These are phyloP conservation scores for Brassica carinata DNA, from an alignment of 345 rosid species.

Conservation along the genomic window DNA sequence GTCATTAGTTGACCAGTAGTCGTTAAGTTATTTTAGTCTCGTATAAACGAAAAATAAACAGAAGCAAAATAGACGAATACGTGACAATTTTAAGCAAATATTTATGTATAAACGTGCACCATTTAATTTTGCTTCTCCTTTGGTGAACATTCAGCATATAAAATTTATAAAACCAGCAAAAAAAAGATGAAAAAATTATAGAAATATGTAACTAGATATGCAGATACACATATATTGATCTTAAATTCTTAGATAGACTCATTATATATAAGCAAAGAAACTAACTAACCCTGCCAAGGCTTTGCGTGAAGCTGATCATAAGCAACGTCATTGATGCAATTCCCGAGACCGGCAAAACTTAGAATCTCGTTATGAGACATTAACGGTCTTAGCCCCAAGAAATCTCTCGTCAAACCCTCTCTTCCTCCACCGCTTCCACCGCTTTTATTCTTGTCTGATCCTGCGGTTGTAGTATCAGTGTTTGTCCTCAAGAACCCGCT, in stretches of 20 bases:
- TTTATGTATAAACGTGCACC: slow-evolving; percentile 26
- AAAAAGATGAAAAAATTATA: background rate
- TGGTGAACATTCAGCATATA: slow-evolving; percentile 14
- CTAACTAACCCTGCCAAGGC: slow-evolving; percentile 67
- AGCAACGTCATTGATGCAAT: slow-evolving; percentile 51
- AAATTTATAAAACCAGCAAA: slow-evolving; percentile 4
- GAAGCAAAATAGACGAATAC: background rate
- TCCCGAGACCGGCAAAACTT: slow-evolving; percentile 64
- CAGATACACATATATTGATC: slow-evolving; percentile 1
- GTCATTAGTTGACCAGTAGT: slow-evolving; percentile 10
- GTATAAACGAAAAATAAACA: background rate
- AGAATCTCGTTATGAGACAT: slow-evolving; percentile 72
- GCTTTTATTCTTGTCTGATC: slow-evolving; percentile 23
- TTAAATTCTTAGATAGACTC: background rate
- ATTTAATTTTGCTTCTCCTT: slow-evolving; percentile 16
- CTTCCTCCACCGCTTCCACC: slow-evolving; percentile 42
- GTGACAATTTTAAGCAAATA: background rate
- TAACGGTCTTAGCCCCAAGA: slow-evolving; percentile 73
- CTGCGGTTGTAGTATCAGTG: slow-evolving; percentile 15
- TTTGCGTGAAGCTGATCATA: slow-evolving; percentile 54
- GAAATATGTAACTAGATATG: slow-evolving; percentile 3
- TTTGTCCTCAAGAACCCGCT: slow-evolving; percentile 49
- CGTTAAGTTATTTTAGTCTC: background rate
- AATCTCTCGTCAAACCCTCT: slow-evolving; percentile 81
- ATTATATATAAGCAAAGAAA: slow-evolving; percentile 14